Evolutionary conservation across 2,329 filamentous ascomycete species (phyloP).

Genomic region (Hymenoscyphus fructigenus): DNA sequence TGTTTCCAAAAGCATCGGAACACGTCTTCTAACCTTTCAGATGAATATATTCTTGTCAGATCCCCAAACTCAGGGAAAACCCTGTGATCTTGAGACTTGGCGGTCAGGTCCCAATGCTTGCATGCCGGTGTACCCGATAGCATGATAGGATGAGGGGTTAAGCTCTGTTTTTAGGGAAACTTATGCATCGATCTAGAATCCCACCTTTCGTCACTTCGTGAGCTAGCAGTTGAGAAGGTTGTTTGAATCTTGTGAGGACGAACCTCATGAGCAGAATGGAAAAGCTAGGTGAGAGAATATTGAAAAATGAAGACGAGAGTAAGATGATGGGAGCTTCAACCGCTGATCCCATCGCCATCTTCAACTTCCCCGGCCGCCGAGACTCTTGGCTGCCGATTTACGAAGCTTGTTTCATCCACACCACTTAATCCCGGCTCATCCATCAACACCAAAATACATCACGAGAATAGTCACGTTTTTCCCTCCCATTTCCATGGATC

Average conservation of each 20-base stretch:
- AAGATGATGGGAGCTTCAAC: neutral
- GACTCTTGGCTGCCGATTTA: conserved; percentile 4
- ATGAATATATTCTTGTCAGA: too few species aligned
- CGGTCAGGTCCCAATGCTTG: conserved; percentile 1
- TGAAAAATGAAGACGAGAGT: neutral
- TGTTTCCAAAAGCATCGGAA: neutral
- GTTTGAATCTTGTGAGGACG: too few species aligned
- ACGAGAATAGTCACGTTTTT: conserved; percentile 1
- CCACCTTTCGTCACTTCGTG: too few species aligned
- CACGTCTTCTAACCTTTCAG: neutral
- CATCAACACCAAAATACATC: neutral
- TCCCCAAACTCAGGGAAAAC: neutral
- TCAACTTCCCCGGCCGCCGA: neutral
- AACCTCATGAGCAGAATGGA: too few species aligned
- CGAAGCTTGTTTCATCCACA: conserved; percentile 15
- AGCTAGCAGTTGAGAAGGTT: too few species aligned
- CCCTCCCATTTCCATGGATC: too few species aligned
- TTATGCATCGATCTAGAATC: too few species aligned
- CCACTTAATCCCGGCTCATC: neutral
- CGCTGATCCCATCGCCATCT: neutral
- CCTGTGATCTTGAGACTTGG: neutral
- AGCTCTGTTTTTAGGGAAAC: too few species aligned
- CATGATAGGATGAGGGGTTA: neutral
- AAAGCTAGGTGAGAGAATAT: too few species aligned
- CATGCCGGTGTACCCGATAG: too few species aligned